Conservation (phyloP, 139 green algal species). For the Mesotaenium endlicherianum region DNA sequence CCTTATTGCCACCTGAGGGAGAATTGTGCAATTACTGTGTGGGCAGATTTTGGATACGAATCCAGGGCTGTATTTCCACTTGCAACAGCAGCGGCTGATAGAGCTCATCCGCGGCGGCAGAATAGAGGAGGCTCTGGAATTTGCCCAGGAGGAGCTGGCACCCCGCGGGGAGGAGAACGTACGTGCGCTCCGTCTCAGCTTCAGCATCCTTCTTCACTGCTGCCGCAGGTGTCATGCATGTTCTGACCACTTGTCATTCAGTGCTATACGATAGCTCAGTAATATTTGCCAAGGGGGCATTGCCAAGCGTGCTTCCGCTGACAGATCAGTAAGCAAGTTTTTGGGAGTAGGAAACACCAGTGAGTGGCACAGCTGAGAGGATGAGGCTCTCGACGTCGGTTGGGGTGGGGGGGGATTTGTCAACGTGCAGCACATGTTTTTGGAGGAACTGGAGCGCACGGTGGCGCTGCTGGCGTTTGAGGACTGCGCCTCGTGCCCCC, state of each 20-base stretch:
- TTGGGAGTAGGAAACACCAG: too few relatives aligned
- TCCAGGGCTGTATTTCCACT: slow-evolving; percentile 82
- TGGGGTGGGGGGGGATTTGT: neutral
- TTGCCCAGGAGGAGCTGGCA: slow-evolving; percentile 87
- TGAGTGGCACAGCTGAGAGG: too few relatives aligned
- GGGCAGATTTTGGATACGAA: slow-evolving; percentile 74
- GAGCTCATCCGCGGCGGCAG: slow-evolving; percentile 85
- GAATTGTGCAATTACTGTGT: too few relatives aligned
- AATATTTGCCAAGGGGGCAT: too few relatives aligned
- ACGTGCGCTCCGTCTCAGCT: neutral
- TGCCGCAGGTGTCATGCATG: neutral
- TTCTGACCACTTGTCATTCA: neutral
- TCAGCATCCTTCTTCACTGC: neutral
- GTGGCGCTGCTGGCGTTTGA: slow-evolving; percentile 93
- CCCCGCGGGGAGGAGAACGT: slow-evolving; percentile 85
- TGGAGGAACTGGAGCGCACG: slow-evolving; percentile 93
- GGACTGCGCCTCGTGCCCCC: slow-evolving; percentile 66
- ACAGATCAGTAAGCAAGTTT: too few relatives aligned
- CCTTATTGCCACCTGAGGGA: too few relatives aligned
- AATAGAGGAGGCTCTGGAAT: slow-evolving; percentile 80
- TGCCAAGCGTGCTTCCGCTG: too few relatives aligned
- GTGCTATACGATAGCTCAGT: too few relatives aligned
- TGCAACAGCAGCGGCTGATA: slow-evolving; percentile 95
- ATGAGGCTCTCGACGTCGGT: too few relatives aligned
- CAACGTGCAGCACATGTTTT: slow-evolving; percentile 57